phyloP scores from a whole-genome alignment of 345 rosid species.

The Populus tremula region DNA sequence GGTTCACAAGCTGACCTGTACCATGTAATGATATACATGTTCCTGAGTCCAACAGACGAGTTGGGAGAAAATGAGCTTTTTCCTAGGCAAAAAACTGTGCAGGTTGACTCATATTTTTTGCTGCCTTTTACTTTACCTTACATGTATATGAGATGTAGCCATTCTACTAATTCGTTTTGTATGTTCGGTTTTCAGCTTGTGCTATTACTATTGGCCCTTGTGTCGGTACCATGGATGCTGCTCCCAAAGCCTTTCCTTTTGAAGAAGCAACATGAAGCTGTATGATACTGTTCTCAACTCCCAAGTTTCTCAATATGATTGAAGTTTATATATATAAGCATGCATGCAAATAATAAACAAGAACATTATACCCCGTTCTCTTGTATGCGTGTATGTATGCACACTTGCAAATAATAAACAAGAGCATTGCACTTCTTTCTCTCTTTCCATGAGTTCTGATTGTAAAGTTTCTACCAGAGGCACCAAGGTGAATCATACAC shows the following conservation, averaged over 20 bases:
- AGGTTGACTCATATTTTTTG: constrained; percentile 43
- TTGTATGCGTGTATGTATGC: background rate
- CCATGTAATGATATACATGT: constrained; percentile 95
- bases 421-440: background rate
- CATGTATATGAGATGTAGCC: background rate
- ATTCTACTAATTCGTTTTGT: background rate
- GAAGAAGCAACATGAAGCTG: constrained; percentile 79
- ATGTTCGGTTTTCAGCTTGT: constrained; percentile 50
- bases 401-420: background rate
- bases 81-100: constrained; percentile 63
- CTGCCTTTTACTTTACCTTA: background rate
- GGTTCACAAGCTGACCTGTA: constrained; percentile 95
- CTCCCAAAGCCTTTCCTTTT: constrained; percentile 90
- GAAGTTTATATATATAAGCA: background rate
- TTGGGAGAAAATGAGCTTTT: constrained; percentile 90
- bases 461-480: constrained; percentile 48
- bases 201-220: constrained; percentile 71
- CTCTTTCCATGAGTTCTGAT: constrained; percentile 8
- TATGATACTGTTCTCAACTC: constrained; percentile 26
- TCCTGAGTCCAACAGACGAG: constrained; percentile 87
- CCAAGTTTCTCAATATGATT: constrained; percentile 5
- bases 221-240: constrained; percentile 96
- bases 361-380: background rate
- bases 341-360: background rate
- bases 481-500: constrained; percentile 76